Conservation (phyloP, 2,329 filamentous ascomycete species). For the Fusarium duplospermum region DNA sequence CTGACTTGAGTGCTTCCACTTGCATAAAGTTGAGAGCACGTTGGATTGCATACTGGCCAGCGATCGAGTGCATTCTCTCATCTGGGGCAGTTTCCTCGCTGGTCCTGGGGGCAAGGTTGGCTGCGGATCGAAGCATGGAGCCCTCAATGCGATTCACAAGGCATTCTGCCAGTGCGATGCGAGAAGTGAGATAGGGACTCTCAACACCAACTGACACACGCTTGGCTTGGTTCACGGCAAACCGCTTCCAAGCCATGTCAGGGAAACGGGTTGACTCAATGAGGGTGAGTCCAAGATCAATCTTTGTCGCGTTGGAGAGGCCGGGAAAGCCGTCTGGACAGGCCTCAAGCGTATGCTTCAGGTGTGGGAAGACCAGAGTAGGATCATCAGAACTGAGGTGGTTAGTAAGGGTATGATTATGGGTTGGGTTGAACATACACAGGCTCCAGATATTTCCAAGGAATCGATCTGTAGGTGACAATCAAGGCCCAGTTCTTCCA, state of each 20-base stretch:
- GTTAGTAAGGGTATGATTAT: not conserved
- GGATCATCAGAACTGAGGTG: not conserved
- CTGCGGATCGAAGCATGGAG: not conserved
- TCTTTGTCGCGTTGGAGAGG: not conserved
- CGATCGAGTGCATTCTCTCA: not conserved
- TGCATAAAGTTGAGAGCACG: not conserved
- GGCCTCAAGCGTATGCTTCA: not conserved
- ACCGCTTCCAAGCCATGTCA: not conserved
- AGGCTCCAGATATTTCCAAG: not conserved
- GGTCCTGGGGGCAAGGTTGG: not conserved
- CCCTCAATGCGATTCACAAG: not conserved
- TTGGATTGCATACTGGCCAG: not conserved
- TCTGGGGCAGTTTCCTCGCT: not conserved
- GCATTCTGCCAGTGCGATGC: not conserved
- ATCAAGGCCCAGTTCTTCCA: not conserved
- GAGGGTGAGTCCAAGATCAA: not conserved
- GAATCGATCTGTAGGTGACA: not conserved
- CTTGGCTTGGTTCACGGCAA: not conserved
- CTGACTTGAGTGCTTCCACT: not conserved
- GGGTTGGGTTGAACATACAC: not conserved
- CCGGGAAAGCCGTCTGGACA: not conserved
- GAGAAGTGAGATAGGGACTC: not conserved
- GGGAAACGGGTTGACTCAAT: not conserved
- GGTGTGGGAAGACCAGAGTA: not conserved
- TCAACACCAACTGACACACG: not conserved